These are phyloP conservation scores for Ambrosiella xylebori DNA, from an alignment of 2,329 filamentous ascomycete genomes.

Conservation along the genomic window DNA sequence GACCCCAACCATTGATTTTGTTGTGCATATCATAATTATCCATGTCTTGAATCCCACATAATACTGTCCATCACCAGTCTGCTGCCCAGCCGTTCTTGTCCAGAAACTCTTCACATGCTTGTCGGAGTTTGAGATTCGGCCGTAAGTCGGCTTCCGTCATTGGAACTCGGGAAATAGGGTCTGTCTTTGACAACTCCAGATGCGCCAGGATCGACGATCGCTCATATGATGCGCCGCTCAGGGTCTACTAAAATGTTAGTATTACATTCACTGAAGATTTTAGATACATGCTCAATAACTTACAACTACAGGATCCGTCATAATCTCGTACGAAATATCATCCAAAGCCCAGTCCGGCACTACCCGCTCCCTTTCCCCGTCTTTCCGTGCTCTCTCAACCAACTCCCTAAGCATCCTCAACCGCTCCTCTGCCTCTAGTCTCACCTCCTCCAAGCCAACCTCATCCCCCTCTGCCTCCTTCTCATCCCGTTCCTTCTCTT, in stretches of 20 bases:
- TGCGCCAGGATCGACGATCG: conserved; percentile 73
- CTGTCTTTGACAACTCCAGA: conserved; percentile 53
- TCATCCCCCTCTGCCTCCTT: not conserved
- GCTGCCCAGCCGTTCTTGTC: conserved; percentile 81
- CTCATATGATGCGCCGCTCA: conserved; percentile 82
- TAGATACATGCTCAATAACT: conserved; percentile 16
- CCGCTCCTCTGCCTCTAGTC: not conserved
- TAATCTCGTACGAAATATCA: conserved; percentile 56
- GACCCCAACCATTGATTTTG: not conserved
- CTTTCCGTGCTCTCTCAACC: conserved; percentile 34
- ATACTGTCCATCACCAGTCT: conserved; percentile 46
- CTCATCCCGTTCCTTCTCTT: not conserved
- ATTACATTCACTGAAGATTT: not conserved
- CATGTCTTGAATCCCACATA: not conserved
- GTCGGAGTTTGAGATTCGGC: conserved; percentile 64
- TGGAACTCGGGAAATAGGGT: conserved; percentile 70
- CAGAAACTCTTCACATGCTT: conserved; percentile 73
- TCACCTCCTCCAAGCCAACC: no score
- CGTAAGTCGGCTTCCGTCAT: conserved; percentile 52
- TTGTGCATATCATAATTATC: not conserved
- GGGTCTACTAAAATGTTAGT: conserved; percentile 33
- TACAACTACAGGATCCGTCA: conserved; percentile 51
- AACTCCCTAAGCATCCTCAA: conserved; percentile 23
- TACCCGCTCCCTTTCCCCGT: conserved; percentile 31
- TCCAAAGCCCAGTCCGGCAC: conserved; percentile 65